Percentiles rank a stretch among this genome's conserved stretches.
Evolutionary conservation across 257 asterid species (phyloP).

Genomic region (Paulownia fortunei): DNA sequence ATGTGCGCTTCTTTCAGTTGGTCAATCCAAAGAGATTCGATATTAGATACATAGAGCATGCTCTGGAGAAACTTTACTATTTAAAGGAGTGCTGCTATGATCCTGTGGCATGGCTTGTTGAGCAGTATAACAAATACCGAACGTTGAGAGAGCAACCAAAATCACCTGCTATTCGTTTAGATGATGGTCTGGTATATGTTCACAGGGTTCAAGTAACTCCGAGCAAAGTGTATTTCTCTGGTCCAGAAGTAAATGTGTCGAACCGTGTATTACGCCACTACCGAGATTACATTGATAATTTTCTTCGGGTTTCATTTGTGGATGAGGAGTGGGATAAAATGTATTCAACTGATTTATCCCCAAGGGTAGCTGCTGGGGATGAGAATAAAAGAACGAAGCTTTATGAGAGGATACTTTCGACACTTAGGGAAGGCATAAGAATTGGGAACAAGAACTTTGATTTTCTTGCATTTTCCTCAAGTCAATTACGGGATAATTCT

Average conservation of each 20-base stretch:
- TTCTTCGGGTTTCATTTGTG: conserved; percentile 86
- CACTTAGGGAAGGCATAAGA: conserved; percentile 61
- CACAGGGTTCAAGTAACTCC: conserved; percentile 94
- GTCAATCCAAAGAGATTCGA: conserved; percentile 51
- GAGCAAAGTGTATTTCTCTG: conserved; percentile 72
- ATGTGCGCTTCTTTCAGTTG: conserved; percentile 50
- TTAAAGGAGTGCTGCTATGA: conserved; percentile 85
- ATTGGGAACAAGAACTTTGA: conserved; percentile 80
- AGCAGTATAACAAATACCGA: conserved; percentile 53
- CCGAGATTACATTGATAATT: conserved; percentile 56
- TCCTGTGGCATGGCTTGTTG: conserved; percentile 68
- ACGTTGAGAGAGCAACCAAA: conserved; percentile 51
- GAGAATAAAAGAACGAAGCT: conserved; percentile 55
- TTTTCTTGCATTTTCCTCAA: conserved; percentile 92
- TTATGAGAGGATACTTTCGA: conserved; percentile 68
- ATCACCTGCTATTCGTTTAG: conserved; percentile 62
- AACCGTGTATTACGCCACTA: conserved; percentile 83
- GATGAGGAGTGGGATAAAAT: conserved; percentile 91
- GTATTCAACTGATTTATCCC: conserved; percentile 62
- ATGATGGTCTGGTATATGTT: conserved; percentile 77
- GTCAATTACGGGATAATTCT: conserved; percentile 87
- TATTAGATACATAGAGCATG: conserved; percentile 60
- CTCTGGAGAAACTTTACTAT: conserved; percentile 63
- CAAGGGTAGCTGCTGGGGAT: conserved; percentile 41
- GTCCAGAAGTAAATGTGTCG: conserved; percentile 84